Percentiles rank a stretch among this genome's conserved stretches.
phyloP scores from a whole-genome alignment of 2,329 filamentous ascomycete species.

The Cordyceps cicadae region DNA sequence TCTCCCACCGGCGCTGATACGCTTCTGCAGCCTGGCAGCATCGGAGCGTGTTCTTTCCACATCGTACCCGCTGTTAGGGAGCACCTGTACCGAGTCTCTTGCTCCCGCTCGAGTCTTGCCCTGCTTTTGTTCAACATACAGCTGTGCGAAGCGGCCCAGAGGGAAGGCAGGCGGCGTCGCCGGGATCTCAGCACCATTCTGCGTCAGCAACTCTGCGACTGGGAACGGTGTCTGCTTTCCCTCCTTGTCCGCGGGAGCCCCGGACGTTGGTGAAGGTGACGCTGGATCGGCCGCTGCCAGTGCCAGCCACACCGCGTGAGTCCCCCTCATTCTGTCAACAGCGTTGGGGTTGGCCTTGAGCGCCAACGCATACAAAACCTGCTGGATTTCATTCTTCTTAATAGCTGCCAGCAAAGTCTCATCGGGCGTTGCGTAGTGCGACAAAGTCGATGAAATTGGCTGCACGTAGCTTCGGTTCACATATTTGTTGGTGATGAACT shows the following conservation, averaged over 20 bases:
- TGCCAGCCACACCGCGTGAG: constrained; percentile 83
- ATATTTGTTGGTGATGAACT: constrained; percentile 93
- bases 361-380: constrained; percentile 83
- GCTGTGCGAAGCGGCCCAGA: constrained; percentile 67
- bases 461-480: constrained; percentile 76
- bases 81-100: constrained; percentile 51
- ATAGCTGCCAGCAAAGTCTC: constrained; percentile 87
- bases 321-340: constrained; percentile 75
- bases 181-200: constrained; percentile 90
- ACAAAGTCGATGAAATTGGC: constrained; percentile 64
- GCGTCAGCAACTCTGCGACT: constrained; percentile 80
- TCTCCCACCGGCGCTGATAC: constrained; percentile 68
- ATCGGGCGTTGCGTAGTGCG: constrained; percentile 69
- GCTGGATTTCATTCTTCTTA: constrained; percentile 92
- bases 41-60: constrained; percentile 50
- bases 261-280: constrained; percentile 50
- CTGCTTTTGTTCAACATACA: constrained; percentile 76
- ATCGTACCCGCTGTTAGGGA: constrained; percentile 40
- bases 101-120: constrained; percentile 38
- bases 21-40: constrained; percentile 60
- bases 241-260: constrained; percentile 34
- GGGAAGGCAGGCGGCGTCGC: constrained; percentile 68
- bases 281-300: constrained; percentile 89
- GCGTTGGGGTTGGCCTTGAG: constrained; percentile 81
- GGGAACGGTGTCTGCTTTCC: constrained; percentile 64